Conservation (phyloP, 805 yeast species). For the Saccharomycopsis capsularis region DNA sequence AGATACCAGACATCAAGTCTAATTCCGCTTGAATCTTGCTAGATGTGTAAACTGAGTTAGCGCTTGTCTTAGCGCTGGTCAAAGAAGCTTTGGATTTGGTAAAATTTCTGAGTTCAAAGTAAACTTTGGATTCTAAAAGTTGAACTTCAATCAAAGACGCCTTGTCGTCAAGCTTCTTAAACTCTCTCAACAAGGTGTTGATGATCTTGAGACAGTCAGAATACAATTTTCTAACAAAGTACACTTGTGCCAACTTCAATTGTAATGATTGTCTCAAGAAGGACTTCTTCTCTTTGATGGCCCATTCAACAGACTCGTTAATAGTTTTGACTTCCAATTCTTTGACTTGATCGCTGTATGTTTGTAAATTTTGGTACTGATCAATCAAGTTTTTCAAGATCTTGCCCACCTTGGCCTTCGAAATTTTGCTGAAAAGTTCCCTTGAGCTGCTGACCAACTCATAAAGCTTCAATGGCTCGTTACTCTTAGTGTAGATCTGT, state of each 20-base stretch:
- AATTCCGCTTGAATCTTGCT: conserved; percentile 90
- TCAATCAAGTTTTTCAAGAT: conserved; percentile 79
- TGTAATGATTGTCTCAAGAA: conserved; percentile 86
- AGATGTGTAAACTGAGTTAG: conserved; percentile 94
- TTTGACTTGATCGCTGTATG: conserved; percentile 46
- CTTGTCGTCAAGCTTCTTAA: conserved; percentile 92
- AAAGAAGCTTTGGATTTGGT: conserved; percentile 88
- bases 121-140: conserved; percentile 80
- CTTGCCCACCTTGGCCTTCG: conserved; percentile 93
- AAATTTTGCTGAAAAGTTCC: conserved; percentile 64
- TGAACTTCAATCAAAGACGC: conserved; percentile 94
- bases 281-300: conserved; percentile 71
- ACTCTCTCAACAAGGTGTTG: conserved; percentile 66
- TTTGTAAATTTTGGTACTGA: conserved; percentile 56
- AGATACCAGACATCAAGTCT: conserved; percentile 90
- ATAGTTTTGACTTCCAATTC: conserved; percentile 37
- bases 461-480: conserved; percentile 45
- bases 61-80: conserved; percentile 93
- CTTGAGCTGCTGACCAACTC: conserved; percentile 63
- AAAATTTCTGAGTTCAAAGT: conserved; percentile 83
- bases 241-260: conserved; percentile 70
- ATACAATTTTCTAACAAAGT: conserved; percentile 57
- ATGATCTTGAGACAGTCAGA: conserved; percentile 69
- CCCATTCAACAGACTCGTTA: conserved; percentile 81
- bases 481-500: conserved; percentile 48